A percentile compares a stretch with the other conserved stretches of the same genome.
These are phyloP conservation scores for Gynandropsis gynandra DNA, from an alignment of 345 rosid genomes.

Conservation along the genomic window DNA sequence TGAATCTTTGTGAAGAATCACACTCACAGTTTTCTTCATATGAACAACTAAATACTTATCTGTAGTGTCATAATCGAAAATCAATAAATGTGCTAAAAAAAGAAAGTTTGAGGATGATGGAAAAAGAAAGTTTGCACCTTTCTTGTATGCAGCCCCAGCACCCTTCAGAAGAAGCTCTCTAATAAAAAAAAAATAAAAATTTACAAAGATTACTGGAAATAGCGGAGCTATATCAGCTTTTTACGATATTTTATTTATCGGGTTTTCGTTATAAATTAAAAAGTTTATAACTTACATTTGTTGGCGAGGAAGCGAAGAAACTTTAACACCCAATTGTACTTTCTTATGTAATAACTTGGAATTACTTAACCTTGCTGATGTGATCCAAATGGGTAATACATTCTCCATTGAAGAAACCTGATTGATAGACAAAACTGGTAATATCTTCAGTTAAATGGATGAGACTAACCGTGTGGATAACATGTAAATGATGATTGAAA, in stretches of 20 bases:
- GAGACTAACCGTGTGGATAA: conserved; percentile 9
- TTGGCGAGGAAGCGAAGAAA: conserved; percentile 53
- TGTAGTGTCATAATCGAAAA: conserved; percentile 17
- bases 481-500: not conserved
- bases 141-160: conserved; percentile 24
- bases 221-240: no score
- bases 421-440: conserved; percentile 67
- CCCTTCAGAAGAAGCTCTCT: conserved; percentile 29
- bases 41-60: conserved; percentile 62
- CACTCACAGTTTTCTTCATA: conserved; percentile 37
- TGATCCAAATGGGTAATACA: conserved; percentile 56
- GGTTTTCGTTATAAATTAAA: no score
- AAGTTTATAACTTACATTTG: conserved; percentile 86
- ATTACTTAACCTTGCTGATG: conserved; percentile 33
- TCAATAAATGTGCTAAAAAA: not conserved
- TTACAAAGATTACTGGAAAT: not conserved
- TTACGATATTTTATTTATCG: no score
- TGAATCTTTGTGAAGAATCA: conserved; percentile 60
- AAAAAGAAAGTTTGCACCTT: conserved; percentile 15
- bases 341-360: conserved; percentile 33
- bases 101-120: not conserved
- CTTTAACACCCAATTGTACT: conserved; percentile 56
- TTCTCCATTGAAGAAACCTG: conserved; percentile 68
- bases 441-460: conserved; percentile 32
- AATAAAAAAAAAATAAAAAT: conserved; percentile 11